A percentile compares a stretch with the other conserved stretches of the same genome.
These are phyloP conservation scores for Umbilicus rupestris DNA, from an alignment of 164 flowering plant genomes.

Conservation along the genomic window DNA sequence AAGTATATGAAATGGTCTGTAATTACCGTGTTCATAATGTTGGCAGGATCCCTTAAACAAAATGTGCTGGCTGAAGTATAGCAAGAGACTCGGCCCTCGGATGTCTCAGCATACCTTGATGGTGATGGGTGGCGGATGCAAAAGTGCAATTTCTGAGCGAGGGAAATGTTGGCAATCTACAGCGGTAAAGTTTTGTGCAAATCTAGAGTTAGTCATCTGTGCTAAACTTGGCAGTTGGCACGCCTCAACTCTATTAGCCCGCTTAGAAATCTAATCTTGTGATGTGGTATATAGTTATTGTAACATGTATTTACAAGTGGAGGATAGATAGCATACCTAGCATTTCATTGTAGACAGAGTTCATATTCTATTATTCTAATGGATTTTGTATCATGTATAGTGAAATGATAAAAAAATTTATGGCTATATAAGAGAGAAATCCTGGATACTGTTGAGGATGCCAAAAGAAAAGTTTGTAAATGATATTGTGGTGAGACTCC, in stretches of 20 bases:
- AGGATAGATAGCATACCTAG: background rate
- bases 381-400: no score
- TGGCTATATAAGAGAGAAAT: no score
- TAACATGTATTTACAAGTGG: background rate
- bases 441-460: no score
- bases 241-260: background rate
- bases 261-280: background rate
- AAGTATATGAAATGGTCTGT: background rate
- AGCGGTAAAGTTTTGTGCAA: background rate
- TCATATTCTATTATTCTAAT: no score
- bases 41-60: background rate
- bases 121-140: background rate
- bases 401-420: no score
- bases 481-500: no score
- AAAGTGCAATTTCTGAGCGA: background rate
- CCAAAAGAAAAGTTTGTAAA: no score
- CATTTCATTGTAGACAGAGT: background rate
- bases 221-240: background rate
- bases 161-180: background rate
- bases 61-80: background rate
- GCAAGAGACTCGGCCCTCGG: background rate
- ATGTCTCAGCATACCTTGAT: background rate
- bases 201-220: background rate
- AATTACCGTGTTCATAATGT: background rate
- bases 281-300: background rate